Evolutionary conservation across 2,329 filamentous ascomycete species (phyloP), one percentile per base, ranked within the genome.

Genomic region (Neophaeococcomyces aloes): DNA sequence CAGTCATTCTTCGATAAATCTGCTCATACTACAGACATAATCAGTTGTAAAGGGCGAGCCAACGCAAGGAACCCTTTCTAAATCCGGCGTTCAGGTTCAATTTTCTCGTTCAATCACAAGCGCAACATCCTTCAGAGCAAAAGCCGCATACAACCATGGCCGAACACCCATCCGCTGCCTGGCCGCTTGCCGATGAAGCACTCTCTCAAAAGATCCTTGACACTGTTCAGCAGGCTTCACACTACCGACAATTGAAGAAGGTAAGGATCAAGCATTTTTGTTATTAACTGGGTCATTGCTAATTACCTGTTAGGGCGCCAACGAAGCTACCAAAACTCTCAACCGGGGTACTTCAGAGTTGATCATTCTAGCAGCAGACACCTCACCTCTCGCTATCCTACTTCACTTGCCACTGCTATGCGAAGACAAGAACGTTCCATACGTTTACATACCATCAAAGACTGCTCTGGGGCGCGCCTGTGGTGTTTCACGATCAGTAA

Each of bases 271-370:
- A 19, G 14, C 27, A 31, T 21, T 33, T 15, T 37, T 31, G 33
- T 21, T 17, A 15, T 18, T 29, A 32, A 35, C 31, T 33, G 17
- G 31, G 17, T n/a, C 32, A 27, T 21, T 17, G 14, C 38, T 41
- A 30, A 46, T 11, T 6, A 37, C 13, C 21, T 32, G 31, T 21
- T 44, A 44, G 39, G 47, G 45, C 31, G 47, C 46, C 42, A 29
- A 33, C 43, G 25, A 45, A 48, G 71, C 78, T 29, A 94, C 86
- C 61, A 94, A 94, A 74, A 83, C 86, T 1, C 75, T 94, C 39
- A 93, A 91, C 72, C 82, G 89, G 56, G 88, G 89, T 68, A 87
- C 89, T 50, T 79, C 79, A 55, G 89, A 96, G 69, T 72, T 96
- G 52, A 81, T 94, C 60, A 76, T 96, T 56, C 78, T 95, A 43